Conservation (phyloP, 495 filamentous ascomycete genomes). For the Parachaetomium inaequale region DNA sequence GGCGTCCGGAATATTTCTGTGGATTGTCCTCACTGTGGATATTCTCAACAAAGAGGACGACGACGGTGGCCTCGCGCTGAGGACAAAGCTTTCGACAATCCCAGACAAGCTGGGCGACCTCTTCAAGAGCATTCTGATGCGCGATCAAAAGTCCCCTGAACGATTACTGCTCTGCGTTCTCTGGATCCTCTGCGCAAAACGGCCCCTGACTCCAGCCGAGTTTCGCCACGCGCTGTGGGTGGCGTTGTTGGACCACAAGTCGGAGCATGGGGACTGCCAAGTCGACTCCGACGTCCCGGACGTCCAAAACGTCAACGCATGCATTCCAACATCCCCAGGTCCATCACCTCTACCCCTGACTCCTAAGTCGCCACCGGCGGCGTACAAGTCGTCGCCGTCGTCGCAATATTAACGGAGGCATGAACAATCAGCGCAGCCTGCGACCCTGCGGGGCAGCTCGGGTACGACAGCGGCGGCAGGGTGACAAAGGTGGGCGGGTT, state of each 20-base stretch:
- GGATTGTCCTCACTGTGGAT: conserved; percentile 42
- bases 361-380: too few relatives aligned
- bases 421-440: too few relatives aligned
- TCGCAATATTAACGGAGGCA: too few relatives aligned
- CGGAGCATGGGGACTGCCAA: too few relatives aligned
- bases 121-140: conserved; percentile 33
- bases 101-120: conserved; percentile 30
- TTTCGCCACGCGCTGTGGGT: conserved; percentile 36
- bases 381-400: too few relatives aligned
- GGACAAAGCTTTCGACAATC: conserved; percentile 27
- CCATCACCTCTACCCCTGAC: too few relatives aligned
- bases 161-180: conserved; percentile 34
- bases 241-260: conserved; percentile 17
- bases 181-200: conserved; percentile 36
- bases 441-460: too few relatives aligned
- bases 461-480: too few relatives aligned
- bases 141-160: conserved; percentile 29
- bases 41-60: conserved; percentile 38
- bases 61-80: conserved; percentile 14
- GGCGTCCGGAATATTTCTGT: conserved; percentile 46
- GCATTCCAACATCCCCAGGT: too few relatives aligned
- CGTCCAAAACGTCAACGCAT: too few relatives aligned
- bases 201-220: conserved; percentile 32
- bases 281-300: too few relatives aligned
- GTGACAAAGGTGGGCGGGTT: too few relatives aligned